Percentiles rank a stretch among this genome's conserved stretches.
These are phyloP conservation scores for Mucor mucedo DNA, from an alignment of 371 early-diverging fungal genomes.

Conservation along the genomic window DNA sequence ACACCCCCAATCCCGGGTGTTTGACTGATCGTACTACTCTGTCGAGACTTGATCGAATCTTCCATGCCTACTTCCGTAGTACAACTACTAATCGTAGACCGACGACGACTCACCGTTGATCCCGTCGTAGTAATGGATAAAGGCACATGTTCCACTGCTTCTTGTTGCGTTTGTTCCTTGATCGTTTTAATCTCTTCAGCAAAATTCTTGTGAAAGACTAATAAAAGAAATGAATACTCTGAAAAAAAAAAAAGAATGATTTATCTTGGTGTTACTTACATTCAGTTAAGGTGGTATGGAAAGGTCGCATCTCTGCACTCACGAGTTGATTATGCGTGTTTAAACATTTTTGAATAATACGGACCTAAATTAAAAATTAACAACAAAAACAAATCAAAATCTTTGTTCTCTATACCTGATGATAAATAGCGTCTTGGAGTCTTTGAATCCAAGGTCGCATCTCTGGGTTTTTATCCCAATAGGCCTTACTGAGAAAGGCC, in stretches of 20 bases:
- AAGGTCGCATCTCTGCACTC: conserved; percentile 72
- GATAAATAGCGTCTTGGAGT: conserved; percentile 65
- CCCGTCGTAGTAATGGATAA: neutral
- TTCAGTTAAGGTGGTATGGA: conserved; percentile 70
- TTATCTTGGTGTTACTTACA: conserved; percentile 51
- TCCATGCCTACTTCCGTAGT: conserved; percentile 4
- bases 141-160: conserved; percentile 5
- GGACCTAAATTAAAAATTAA: conserved; percentile 43
- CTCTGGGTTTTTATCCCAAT: conserved; percentile 49
- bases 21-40: neutral
- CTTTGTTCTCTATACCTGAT: conserved; percentile 55
- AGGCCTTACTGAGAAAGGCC: conserved; percentile 67
- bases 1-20: conserved; percentile 6
- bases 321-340: conserved; percentile 69
- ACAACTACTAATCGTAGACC: conserved; percentile 20
- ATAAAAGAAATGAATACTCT: neutral
- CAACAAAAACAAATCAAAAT: neutral
- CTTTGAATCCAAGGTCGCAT: conserved; percentile 53
- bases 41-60: conserved; percentile 24
- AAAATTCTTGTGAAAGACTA: conserved; percentile 76
- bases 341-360: conserved; percentile 67
- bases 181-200: conserved; percentile 60
- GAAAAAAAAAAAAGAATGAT: neutral
- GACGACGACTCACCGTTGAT: conserved; percentile 8
- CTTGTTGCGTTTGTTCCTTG: conserved; percentile 33